Base-by-base conservation (phyloP, 257 asterid genomes). In the Prunella vulgaris region DNA sequence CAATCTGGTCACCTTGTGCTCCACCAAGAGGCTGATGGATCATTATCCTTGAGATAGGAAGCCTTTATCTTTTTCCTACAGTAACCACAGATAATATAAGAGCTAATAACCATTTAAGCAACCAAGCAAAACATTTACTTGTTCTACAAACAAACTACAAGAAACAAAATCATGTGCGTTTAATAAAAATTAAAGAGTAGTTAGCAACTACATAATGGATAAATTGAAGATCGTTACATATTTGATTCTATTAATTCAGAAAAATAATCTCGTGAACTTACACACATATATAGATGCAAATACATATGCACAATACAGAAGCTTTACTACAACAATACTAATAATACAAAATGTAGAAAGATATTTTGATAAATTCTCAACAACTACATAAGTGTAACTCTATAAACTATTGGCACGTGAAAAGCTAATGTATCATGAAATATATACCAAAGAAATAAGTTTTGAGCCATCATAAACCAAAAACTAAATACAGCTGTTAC, bases 1-100 rank as follows among this genome's bases (percentile, higher is more conserved):
- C 95, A 52, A 87, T 86, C 84, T 86, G 95, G 27, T 83, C 83
- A 79, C 95, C 95, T 72, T 90, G 97, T 22, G 91, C 91, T 79
- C 97, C 95, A 77, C 97, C 97, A 60, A 88, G 91, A 42, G 97
- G 97, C 83, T 88, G 93, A 85, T 90, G 97, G 72, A 89, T 89
- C 96, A 89, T 89, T 79, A 89, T 89, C 86, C 96, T 87, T 33
- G 96, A 87, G 83, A 87, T 89, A 37, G 95, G 96, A 74, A 89
- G 88, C 76, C 92, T 85, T 10, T 85, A 89, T 70, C 92, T 82
- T 82, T 89, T 89, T 54, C 96, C 96, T 89, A 38, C 75, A 79
- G 57, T 51, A 37, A 71, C 10, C 67, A 74, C 28, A 51, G 65
- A 71, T 70, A 76, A 27, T 32, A 60, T 51, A 27, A 66, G 27